Base-by-base conservation (phyloP, 2,329 filamentous ascomycete genomes). In the Exophiala lecanii-corni region DNA sequence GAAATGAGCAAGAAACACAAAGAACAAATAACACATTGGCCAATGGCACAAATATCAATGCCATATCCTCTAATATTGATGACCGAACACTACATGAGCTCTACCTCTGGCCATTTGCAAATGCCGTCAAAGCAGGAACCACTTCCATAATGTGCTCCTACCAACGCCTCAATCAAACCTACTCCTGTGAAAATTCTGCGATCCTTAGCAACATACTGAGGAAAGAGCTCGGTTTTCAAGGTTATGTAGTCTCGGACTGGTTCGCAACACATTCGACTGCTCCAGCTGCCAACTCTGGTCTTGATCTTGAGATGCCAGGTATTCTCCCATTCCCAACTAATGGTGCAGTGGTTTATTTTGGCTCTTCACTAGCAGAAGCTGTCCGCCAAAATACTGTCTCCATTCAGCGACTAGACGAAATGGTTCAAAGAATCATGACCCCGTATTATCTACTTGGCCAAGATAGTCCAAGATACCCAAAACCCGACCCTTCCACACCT, bases 21-120 rank as follows among this genome's bases (percentile, higher is more conserved):
- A 39, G 53, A n/a, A 7, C 23, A 26, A 54, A 52, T 25, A 51
- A 50, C 13, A 41, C 32, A 19, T 83, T 87, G 18, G 51, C 56
- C 16, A 69, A 76, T 38, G 70, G 68, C 5, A 70, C 75, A 51
- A 75, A 67, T 9, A 55, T 57, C 32, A 48, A 55, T 30, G 50
- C 62, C 9, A 62, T 65, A 45, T 69, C 57, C 16, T 74, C 75
- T 32, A 83, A 82, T 55, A 69, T 85, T n/a, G 82, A 86, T 47
- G 85, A 89, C 61, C 78, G 83, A 49, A 82, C 84, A 1, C 68
- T 88, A 59, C 84, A 88, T 56, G 85, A 89, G 62, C 63, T 87
- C 4, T 89, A 88, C 58, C 68, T 82, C 17, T 89, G 85, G 85
- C 85, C 85, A 0, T 89, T 89, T 57, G 81, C 76, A 19, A 83